phyloP scores from a whole-genome alignment of 2,329 filamentous ascomycete species.

The Nannizziopsis barbatae region DNA sequence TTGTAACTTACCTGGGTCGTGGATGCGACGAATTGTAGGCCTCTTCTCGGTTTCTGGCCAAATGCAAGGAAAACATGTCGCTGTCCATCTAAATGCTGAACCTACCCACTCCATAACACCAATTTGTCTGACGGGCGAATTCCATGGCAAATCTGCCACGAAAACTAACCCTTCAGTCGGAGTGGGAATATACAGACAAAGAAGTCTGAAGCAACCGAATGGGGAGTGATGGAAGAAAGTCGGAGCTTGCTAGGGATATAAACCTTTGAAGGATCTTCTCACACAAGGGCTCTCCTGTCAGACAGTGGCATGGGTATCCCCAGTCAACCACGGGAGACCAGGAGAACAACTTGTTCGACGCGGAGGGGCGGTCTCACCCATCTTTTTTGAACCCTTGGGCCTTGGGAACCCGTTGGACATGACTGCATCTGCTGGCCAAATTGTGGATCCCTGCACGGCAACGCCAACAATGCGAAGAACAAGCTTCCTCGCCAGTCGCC shows the following conservation, averaged over 20 bases:
- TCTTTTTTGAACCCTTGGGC: neutral
- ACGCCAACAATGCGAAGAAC: neutral
- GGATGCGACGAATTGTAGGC: slow-evolving; percentile 19
- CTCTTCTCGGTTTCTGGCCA: slow-evolving; percentile 22
- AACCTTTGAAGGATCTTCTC: neutral
- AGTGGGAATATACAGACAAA: neutral
- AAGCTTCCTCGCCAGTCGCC: slow-evolving; percentile 4
- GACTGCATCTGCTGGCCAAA: neutral
- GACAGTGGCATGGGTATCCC: neutral
- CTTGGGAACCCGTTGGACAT: neutral
- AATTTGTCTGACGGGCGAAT: slow-evolving; percentile 4
- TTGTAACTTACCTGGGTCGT: slow-evolving; percentile 1
- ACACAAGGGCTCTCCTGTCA: neutral
- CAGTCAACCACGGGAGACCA: neutral
- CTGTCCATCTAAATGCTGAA: slow-evolving; percentile 32
- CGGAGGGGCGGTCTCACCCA: slow-evolving; percentile 5
- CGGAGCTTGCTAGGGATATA: slow-evolving; percentile 2
- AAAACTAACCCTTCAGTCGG: neutral
- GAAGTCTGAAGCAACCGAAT: neutral
- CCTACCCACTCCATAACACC: slow-evolving; percentile 28
- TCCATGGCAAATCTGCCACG: slow-evolving; percentile 9
- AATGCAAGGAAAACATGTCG: slow-evolving; percentile 31
- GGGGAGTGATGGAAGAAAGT: neutral
- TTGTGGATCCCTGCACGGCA: slow-evolving; percentile 3
- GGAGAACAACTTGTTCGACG: neutral